Base-by-base conservation (phyloP, 306 rosid species). In the Sphenostylis stenocarpa region DNA sequence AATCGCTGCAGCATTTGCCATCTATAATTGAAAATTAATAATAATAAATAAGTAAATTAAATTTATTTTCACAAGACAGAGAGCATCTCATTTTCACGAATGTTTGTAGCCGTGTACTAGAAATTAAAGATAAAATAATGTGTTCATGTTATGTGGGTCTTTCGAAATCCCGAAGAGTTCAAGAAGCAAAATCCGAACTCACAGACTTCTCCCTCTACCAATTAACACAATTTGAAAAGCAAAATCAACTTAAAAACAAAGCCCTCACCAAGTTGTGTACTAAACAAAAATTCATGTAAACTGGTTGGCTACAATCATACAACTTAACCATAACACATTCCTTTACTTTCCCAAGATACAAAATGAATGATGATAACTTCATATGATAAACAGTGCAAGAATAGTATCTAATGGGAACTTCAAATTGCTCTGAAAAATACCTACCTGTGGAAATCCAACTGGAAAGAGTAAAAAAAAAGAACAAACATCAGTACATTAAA, bases 1-100 rank as follows among this genome's bases (percentile, higher is more conserved):
- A 81, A 91, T 90, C 48, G 97, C 97, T 16, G 97, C 91, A n/a
- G 92, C 90, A 65, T 93, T 91, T n/a, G 90, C 83, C 93, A 91
- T 88, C 98, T 91, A 84, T 48, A 62, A 78, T 67, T 80, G 49
- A 73, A 63, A 17, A 72, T n/a, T n/a, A n/a, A n/a, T n/a, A n/a
- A 47, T 44, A 3, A 61, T 17, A 29, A 16, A 31, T 16, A 47
- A 73, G 29, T 57, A 10, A 39, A 55, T 38, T 20, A 0, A 23
- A 23, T 67, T 44, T 21, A 38, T 20, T 15, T 24, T 21, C 2
- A 23, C n/a, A 49, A 62, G 15, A 33, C 24, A 56, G 43, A 43
- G 62, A 67, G 62, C 55, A 39, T 29, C 33, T 60, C 5, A 61
- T 4, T 43, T 12, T 4, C 41, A 82, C 65, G 10, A 49, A 76